phyloP scores from a whole-genome alignment of 2,329 filamentous ascomycete species.

The Xylaria sp. region DNA sequence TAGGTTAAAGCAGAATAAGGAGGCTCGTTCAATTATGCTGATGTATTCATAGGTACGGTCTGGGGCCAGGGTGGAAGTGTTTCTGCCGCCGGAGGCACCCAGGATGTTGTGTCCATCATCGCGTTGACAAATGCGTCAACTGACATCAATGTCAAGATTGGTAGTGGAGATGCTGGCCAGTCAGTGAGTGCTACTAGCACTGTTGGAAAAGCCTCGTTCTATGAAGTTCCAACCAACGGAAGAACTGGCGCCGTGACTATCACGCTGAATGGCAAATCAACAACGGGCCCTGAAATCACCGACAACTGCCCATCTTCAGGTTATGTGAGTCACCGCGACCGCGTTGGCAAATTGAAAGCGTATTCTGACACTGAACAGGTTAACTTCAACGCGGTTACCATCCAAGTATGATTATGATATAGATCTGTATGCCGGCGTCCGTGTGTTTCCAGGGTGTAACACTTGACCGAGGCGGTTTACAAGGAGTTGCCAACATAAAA shows the following conservation, averaged over 20 bases:
- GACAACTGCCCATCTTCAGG: slow-evolving; percentile 47
- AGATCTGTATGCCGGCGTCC: background rate
- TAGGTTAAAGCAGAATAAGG: slow-evolving; percentile 44
- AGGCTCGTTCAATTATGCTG: slow-evolving; percentile 6
- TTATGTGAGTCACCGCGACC: slow-evolving; percentile 39
- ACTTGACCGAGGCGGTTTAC: background rate
- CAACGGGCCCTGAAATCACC: slow-evolving; percentile 52
- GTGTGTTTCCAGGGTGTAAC: background rate
- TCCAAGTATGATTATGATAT: slow-evolving; percentile 44
- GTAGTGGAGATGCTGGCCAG: slow-evolving; percentile 44
- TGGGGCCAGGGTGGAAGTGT: slow-evolving; percentile 53
- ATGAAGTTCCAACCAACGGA: slow-evolving; percentile 52
- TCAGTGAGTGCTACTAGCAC: slow-evolving; percentile 47
- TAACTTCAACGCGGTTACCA: slow-evolving; percentile 51
- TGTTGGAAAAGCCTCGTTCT: slow-evolving; percentile 50
- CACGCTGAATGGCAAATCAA: slow-evolving; percentile 51
- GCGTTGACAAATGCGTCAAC: slow-evolving; percentile 48
- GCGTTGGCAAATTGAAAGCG: background rate
- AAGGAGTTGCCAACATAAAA: background rate
- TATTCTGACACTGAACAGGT: slow-evolving; percentile 41
- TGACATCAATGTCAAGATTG: slow-evolving; percentile 53
- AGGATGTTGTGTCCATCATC: slow-evolving; percentile 59
- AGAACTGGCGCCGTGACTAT: slow-evolving; percentile 54
- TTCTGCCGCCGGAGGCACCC: slow-evolving; percentile 51
- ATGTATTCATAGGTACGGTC: slow-evolving; percentile 47